Evolutionary conservation across 352 stramenopile species (phyloP), one percentile per base, ranked within the genome.

Genomic region (Phytopythium vexans): DNA sequence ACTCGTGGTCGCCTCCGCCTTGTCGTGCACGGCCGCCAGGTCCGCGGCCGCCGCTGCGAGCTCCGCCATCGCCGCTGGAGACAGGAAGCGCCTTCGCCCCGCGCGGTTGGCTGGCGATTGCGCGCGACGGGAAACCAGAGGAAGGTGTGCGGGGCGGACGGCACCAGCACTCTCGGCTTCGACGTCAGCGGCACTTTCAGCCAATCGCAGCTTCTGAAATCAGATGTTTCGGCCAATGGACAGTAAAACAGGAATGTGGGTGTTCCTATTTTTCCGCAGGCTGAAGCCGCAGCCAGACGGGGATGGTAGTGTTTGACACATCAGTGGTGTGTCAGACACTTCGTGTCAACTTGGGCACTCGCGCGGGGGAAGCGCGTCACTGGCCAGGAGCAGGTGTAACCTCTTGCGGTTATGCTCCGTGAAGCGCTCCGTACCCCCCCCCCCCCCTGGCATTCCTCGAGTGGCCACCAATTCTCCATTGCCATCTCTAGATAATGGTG

Each of bases 401-500:
- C 21, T 27, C 21, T n/a, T n/a, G n/a, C n/a, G 21, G 21, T 27
- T 27, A 27, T 2, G 21, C 21, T 27, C 21, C 21, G 21, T 27
- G 21, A 27, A 27, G 21, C 21, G 21, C 21, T 27, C 21, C 21
- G 21, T 27, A 27, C 21, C 21, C 21, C n/a, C n/a, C n/a, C n/a
- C n/a, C n/a, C n/a, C n/a, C n/a, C 21, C 21, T 27, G 21, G 21
- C 21, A 27, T 27, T 27, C 21, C 21, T 27, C 21, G 21, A 27
- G 21, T 27, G 21, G 21, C 21, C 21, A 27, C 21, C 21, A 27
- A 45, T 16, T 21, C 1, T 21, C 3, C 27, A 11, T 8, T 15
- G n/a, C 35, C 15, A 27, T 15, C 5, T 12, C 16, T 34, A 3
- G 10, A 72, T 8, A n/a, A 85, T 85, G 74, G 54, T 56, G 14